Conservation (phyloP, 345 rosid genomes). For the Passiflora organensis region DNA sequence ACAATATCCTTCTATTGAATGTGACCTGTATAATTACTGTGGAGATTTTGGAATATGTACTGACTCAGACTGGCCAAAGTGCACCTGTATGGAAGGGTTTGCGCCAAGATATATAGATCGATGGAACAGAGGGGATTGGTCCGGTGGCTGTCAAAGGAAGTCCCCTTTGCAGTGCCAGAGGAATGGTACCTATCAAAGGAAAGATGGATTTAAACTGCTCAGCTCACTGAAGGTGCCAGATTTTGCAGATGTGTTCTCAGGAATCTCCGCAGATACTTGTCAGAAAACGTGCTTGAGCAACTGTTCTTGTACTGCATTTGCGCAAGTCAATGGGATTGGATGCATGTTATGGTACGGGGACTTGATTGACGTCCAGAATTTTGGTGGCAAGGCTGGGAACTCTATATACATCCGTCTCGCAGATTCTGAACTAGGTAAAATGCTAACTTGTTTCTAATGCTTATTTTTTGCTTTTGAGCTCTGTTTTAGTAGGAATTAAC, state of each 20-base stretch:
- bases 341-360: conserved; percentile 58
- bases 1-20: conserved; percentile 2
- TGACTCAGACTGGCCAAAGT: conserved; percentile 23
- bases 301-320: conserved; percentile 26
- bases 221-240: conserved; percentile 40
- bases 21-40: conserved; percentile 48
- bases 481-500: too few relatives aligned
- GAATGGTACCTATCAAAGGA: conserved; percentile 18
- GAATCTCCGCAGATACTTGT: conserved; percentile 11
- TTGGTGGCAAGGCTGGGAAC: conserved; percentile 26
- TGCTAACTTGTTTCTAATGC: background rate
- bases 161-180: conserved; percentile 27
- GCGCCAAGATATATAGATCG: conserved; percentile 33
- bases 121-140: conserved; percentile 42
- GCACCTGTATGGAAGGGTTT: conserved; percentile 53
- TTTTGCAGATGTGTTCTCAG: conserved; percentile 20
- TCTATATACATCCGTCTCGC: conserved; percentile 46
- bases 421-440: conserved; percentile 51
- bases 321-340: conserved; percentile 28
- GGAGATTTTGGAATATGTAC: conserved; percentile 44
- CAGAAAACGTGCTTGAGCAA: conserved; percentile 19
- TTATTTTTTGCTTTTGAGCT: too few relatives aligned
- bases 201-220: conserved; percentile 39
- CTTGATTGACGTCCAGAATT: conserved; percentile 48
- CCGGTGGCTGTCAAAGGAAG: conserved; percentile 41